Base-by-base conservation (phyloP, 2,329 filamentous ascomycete species). In the Talaromyces sp. region DNA sequence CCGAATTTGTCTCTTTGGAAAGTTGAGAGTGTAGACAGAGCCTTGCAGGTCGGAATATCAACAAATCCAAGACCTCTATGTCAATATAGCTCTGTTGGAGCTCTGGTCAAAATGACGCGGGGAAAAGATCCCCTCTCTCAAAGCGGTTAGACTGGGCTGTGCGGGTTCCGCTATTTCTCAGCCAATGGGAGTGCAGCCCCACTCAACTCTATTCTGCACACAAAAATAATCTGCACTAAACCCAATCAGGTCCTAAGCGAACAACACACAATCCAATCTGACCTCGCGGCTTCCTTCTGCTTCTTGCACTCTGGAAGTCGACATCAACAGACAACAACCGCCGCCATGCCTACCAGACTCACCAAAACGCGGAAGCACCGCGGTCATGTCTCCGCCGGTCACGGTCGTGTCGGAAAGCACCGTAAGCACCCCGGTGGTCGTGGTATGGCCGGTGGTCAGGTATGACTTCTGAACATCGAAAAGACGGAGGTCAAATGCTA, bases 361-460 rank as follows among this genome's bases (percentile, higher is more conserved):
- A 78, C 79, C 66, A 81, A 82, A 76, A 82, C 80, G 72, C 77
- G 80, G 75, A 82, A 82, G 74, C 75, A 77, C 87, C 93, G 94
- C 87, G 94, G 94, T 84, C 92, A 99, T 86, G 95, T 99, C 81
- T 96, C 91, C 80, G 92, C 93, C 88, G 95, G 95, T 88, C 89
- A 98, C 84, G 94, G 95, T 87, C 94, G 94, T 89, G 84, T 98
- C 81, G 95, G 95, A 83, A 98, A 98, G 91, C 93, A 97, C 91
- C 88, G 95, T 81, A 98, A 99, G 90, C 86, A 89, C 77, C 88
- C 88, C 78, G 88, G 88, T 88, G 88, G 86, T 86, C 87, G 88
- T 80, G 88, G 88, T 89, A 91, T 91, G 85, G 95, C 95, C 82
- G 94, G 95, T 96, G 94, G 93, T 88, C 92, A 68, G 63, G 65